Evolutionary conservation across 108 stramenopile species (phyloP).

Genomic region (Stephanodiscus triporus): DNA sequence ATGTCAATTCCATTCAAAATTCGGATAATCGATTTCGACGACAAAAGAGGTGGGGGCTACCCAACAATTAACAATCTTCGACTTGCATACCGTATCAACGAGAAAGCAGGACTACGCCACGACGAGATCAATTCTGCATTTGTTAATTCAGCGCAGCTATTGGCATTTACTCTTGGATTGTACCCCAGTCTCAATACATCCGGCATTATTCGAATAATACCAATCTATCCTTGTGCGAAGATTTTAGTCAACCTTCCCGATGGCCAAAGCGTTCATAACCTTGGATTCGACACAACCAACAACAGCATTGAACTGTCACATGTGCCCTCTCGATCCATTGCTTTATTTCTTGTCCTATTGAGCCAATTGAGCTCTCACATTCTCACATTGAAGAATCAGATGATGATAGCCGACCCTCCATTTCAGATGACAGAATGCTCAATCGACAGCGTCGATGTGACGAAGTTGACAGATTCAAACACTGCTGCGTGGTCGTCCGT

Average conservation of each 20-base stretch:
- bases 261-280: conserved; percentile 37
- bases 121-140: conserved; percentile 45
- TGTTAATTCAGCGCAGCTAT: conserved; percentile 37
- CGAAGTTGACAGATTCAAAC: conserved; percentile 24
- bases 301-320: not conserved
- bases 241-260: conserved; percentile 25
- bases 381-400: conserved; percentile 1
- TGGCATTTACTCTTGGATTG: conserved; percentile 30
- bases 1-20: conserved; percentile 40
- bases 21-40: conserved; percentile 6
- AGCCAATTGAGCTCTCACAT: conserved; percentile 32
- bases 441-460: conserved; percentile 40
- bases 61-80: conserved; percentile 47
- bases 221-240: conserved; percentile 46
- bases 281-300: conserved; percentile 30
- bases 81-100: conserved; percentile 40
- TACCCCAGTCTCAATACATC: conserved; percentile 31
- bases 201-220: conserved; percentile 24
- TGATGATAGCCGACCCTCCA: not conserved
- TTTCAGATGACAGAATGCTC: conserved; percentile 28
- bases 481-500: conserved; percentile 38
- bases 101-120: conserved; percentile 22
- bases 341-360: conserved; percentile 30
- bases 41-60: conserved; percentile 14
- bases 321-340: conserved; percentile 24